phyloP scores from a whole-genome alignment of 2,329 filamentous ascomycete genomes.

The Sporothrix luriei region DNA sequence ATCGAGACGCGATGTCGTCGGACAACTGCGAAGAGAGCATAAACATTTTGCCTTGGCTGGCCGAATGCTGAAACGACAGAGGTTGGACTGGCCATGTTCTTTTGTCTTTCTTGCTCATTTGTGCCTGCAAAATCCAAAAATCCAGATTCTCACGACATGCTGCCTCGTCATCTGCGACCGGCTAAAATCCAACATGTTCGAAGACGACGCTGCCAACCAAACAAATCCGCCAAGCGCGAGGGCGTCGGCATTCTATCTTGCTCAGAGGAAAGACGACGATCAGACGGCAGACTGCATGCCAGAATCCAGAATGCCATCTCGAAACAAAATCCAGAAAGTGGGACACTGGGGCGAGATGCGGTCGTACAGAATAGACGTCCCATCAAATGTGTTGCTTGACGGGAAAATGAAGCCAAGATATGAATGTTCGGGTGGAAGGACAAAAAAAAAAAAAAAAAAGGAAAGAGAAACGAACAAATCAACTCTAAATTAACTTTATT shows the following conservation, averaged over 20 bases:
- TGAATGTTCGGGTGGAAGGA: too few species aligned
- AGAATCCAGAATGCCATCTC: too few species aligned
- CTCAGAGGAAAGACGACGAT: neutral
- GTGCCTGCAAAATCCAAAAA: neutral
- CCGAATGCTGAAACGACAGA: neutral
- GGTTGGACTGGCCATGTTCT: neutral
- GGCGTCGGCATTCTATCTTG: neutral
- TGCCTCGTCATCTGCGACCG: neutral
- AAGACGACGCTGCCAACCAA: neutral
- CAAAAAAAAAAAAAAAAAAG: slow-evolving; percentile 33
- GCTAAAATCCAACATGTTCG: neutral
- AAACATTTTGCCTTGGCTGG: slow-evolving; percentile 10
- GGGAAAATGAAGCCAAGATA: neutral
- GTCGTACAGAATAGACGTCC: neutral
- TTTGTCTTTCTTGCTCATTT: too few species aligned
- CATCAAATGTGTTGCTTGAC: neutral
- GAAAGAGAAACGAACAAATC: neutral
- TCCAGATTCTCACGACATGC: neutral
- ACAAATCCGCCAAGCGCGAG: neutral
- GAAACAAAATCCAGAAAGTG: neutral
- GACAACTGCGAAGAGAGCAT: neutral
- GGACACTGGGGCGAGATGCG: neutral
- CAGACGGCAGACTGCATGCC: neutral
- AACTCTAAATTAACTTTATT: neutral
- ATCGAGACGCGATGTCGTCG: neutral